Base-by-base conservation (phyloP, 139 green algal species). In the Micractinium conductrix region DNA sequence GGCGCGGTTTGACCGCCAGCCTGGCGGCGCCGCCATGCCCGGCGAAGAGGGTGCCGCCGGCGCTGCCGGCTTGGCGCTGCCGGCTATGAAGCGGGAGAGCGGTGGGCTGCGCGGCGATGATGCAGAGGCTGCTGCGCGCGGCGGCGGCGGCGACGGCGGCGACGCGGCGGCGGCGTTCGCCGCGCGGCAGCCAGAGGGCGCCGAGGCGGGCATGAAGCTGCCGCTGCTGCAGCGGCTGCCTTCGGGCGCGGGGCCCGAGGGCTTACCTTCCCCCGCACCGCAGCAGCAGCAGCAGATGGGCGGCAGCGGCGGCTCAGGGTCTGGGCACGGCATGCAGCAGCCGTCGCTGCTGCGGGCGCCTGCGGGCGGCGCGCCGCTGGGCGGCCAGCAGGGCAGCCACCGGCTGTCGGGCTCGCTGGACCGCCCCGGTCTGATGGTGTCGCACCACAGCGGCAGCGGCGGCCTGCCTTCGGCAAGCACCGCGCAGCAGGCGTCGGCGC, bases 381-480 rank as follows among this genome's bases (percentile, higher is more conserved):
- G 68, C 35, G 53, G 40, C 38, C 17, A 50, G 38, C 30, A n/a
- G 30, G 74, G 45, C 74, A 70, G 74, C 74, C 74, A 81, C 35
- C 50, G 37, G 37, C 50, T 81, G 50, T 81, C 74, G 28, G 50
- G 74, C 8, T 70, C 55, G 35, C 74, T 81, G 45, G 68, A 45
- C 38, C 68, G 40, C 26, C 63, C 63, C 6, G 28, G 33, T 30
- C 70, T 43, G 42, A 53, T 79, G 73, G 42, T 79, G 45, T 24
- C 24, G 35, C 74, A 81, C 74, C 74, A 50, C 74, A 81, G 74
- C 53, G 73, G 44, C 45, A 79, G 73, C 73, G 73, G 45, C 21
- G 74, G 55, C 30, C 74, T 81, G 9, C 74, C 74, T 24, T 71
- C 53, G 0, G 74, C 28, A 7, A 79, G 73, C 73, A 79, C 45